phyloP scores from a whole-genome alignment of 2,329 filamentous ascomycete species.

The Monilinia fructicola region DNA sequence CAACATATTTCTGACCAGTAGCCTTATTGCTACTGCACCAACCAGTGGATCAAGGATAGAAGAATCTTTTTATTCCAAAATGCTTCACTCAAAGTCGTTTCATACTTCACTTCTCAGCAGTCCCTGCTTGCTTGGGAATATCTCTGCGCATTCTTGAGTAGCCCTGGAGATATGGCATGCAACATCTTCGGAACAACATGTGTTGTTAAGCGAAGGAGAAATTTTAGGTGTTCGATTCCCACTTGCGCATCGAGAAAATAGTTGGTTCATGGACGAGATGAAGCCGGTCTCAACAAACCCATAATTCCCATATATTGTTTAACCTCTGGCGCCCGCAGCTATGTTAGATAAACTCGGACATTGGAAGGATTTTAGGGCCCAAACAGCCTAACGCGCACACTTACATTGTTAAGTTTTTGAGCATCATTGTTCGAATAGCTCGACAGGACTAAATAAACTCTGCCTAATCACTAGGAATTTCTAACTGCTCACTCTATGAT shows the following conservation, averaged over 20 bases:
- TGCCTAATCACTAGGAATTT: neutral
- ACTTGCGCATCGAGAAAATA: neutral
- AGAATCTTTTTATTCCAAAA: neutral
- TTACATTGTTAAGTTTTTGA: neutral
- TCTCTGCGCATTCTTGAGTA: neutral
- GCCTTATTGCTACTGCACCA: too few relatives aligned
- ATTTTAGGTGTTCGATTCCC: neutral
- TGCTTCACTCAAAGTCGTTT: too few relatives aligned
- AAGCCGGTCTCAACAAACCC: too few relatives aligned
- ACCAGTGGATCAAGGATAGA: neutral
- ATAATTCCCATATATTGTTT: too few relatives aligned
- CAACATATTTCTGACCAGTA: too few relatives aligned
- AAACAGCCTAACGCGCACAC: neutral
- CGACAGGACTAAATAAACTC: too few relatives aligned
- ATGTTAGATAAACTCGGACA: too few relatives aligned
- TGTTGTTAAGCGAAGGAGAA: neutral
- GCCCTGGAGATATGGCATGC: neutral
- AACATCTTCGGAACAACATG: neutral
- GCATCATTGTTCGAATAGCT: neutral
- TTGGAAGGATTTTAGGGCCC: neutral
- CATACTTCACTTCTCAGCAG: neutral
- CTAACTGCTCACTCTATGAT: neutral
- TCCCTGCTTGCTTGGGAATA: neutral
- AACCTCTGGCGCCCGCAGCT: too few relatives aligned
- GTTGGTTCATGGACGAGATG: too few relatives aligned